Base-by-base conservation (phyloP, 2,329 filamentous ascomycete species). In the Cladosporium phlei region DNA sequence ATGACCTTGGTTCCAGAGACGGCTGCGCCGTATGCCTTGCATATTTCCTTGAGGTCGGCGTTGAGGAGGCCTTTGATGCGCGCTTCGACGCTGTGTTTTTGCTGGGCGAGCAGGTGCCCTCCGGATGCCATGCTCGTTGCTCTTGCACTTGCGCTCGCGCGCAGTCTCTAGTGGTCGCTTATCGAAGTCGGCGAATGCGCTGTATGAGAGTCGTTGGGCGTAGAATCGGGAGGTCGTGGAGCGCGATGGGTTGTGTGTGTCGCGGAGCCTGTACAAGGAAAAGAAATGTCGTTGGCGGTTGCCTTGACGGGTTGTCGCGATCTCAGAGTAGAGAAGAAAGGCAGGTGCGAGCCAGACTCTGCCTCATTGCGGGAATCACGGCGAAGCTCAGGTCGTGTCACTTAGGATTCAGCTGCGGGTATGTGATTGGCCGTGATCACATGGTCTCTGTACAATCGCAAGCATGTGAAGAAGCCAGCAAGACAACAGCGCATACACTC, bases 1-100 rank as follows among this genome's bases (percentile, higher is more conserved):
- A 86, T 79, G 25, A 82, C 80, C 73, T 98, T 98, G 59, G 93
- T 84, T 16, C 93, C 93, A 21, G 84, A 86, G 51, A 87, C 85
- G 55, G 80, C 78, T 27, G 95, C 73, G 37, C 82, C 78, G 69
- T 95, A 87, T 51, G 78, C 73, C 53, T 80, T 78, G 61, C 91
- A 86, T 55, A 97, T 83, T 43, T 76, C 76, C 58, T 88, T 86
- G 38, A 96, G 77, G 58, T 90, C 82, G 50, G 71, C 72, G 60
- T 81, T 82, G 46, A 80, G 70, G 43, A 83, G 66, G 7, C 68
- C 74, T 60, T 79, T 80, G 46, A 66, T 55, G 22, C 53, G 53
- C n/a, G 58, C 51, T 37, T 59, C 57, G 16, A 63, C 37, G 10
- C 39, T 50, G n/a, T 33, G 35, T 34, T 48, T 54, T 55, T 66